Conservation (phyloP, 495 filamentous ascomycete species). For the Penicillium salamii region DNA sequence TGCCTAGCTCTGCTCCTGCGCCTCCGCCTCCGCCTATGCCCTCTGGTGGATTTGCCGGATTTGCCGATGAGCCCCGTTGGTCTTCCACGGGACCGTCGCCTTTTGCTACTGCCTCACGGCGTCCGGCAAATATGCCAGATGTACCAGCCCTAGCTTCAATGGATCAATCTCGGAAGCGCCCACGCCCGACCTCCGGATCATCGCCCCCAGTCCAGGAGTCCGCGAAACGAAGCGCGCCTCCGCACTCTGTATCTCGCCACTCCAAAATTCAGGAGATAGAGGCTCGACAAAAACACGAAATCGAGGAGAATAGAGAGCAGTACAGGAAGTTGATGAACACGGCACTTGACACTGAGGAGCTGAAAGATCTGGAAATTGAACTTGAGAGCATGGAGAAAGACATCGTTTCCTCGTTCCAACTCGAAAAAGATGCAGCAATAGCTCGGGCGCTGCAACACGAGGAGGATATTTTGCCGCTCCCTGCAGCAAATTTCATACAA, state of each 20-base stretch:
- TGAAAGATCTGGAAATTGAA: conserved; percentile 30
- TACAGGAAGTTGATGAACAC: conserved; percentile 6
- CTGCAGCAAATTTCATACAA: not conserved
- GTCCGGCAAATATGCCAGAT: not conserved
- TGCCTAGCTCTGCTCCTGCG: not conserved
- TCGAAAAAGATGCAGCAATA: conserved; percentile 43
- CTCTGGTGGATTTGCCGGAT: not conserved
- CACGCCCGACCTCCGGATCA: conserved; percentile 13
- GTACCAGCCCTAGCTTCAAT: not conserved
- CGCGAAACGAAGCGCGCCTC: conserved; percentile 11
- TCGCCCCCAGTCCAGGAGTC: conserved; percentile 8
- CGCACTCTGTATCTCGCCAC: conserved; percentile 1
- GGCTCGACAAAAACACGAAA: not conserved
- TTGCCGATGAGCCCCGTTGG: not conserved
- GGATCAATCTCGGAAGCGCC: conserved; percentile 18
- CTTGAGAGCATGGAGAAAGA: conserved; percentile 25
- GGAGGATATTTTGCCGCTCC: conserved; percentile 1
- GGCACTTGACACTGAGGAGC: not conserved
- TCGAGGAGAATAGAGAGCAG: not conserved
- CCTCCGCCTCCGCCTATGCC: not conserved
- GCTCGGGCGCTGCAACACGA: conserved; percentile 41
- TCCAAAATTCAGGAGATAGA: conserved; percentile 9
- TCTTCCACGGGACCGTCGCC: conserved; percentile 22
- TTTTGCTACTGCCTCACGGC: conserved; percentile 3
- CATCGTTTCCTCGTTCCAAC: conserved; percentile 10